Conservation (phyloP, 371 early-diverging fungal genomes). For the Blakeslea trispora region DNA sequence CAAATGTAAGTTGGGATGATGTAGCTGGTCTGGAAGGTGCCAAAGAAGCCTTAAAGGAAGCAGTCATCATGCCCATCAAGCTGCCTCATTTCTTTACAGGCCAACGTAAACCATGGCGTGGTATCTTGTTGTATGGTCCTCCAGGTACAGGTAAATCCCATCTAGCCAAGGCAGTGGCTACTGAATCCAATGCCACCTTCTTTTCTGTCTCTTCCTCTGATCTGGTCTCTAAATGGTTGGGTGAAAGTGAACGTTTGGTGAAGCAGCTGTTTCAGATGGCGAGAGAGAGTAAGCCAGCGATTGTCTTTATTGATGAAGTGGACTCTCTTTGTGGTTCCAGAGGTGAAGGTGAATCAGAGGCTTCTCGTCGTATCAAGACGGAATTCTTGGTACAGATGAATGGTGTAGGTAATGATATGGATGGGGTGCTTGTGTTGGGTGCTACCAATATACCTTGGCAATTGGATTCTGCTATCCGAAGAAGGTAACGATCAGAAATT, state of each 20-base stretch:
- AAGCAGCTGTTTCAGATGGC: slow-evolving; percentile 95
- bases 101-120: slow-evolving; percentile 95
- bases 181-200: slow-evolving; percentile 95
- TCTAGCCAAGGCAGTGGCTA: slow-evolving; percentile 97
- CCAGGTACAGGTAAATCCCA: slow-evolving; percentile 99
- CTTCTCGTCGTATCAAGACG: slow-evolving; percentile 88
- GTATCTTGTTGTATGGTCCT: slow-evolving; percentile 98
- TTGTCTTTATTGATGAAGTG: slow-evolving; percentile 98
- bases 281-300: slow-evolving; percentile 88
- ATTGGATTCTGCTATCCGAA: slow-evolving; percentile 89
- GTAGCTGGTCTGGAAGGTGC: slow-evolving; percentile 98
- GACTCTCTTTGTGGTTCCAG: slow-evolving; percentile 94
- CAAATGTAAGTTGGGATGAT: slow-evolving; percentile 96
- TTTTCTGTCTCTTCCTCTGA: slow-evolving; percentile 95
- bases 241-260: slow-evolving; percentile 93
- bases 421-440: slow-evolving; percentile 91
- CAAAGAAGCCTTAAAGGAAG: slow-evolving; percentile 98
- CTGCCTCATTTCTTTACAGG: slow-evolving; percentile 96
- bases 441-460: slow-evolving; percentile 99
- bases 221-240: slow-evolving; percentile 97
- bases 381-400: slow-evolving; percentile 98
- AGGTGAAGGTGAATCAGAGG: slow-evolving; percentile 96
- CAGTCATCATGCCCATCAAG: slow-evolving; percentile 97
- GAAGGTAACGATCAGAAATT: slow-evolving; percentile 80
- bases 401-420: slow-evolving; percentile 94